phyloP scores from a whole-genome alignment of 768 basidiomycete species.

The Agaricus sinodeliciosus region DNA sequence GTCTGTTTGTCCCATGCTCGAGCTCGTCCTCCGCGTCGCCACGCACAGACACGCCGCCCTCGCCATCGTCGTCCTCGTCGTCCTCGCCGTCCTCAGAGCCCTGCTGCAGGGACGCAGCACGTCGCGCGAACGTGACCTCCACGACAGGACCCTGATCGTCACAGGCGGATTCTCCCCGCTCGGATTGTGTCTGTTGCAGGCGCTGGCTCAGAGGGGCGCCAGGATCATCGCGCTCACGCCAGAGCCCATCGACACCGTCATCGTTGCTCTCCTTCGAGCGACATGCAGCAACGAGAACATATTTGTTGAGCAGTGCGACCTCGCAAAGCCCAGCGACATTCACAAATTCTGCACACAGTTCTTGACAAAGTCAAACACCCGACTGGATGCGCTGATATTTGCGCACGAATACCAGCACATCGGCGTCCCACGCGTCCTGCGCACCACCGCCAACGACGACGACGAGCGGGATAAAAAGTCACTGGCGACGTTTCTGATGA shows the following conservation, averaged over 20 bases:
- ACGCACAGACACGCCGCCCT: constrained; percentile 56
- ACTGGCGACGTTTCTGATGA: constrained; percentile 70
- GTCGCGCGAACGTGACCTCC: constrained; percentile 66
- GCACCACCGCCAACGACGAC: constrained; percentile 17
- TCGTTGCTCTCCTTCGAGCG: constrained; percentile 60
- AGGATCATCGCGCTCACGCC: constrained; percentile 72
- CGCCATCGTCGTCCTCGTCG: constrained; percentile 34
- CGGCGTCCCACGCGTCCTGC: constrained; percentile 33
- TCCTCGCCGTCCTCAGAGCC: constrained; percentile 42
- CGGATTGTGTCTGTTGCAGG: constrained; percentile 61
- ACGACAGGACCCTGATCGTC: constrained; percentile 62
- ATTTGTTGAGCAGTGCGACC: constrained; percentile 74
- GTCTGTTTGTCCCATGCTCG: neutral
- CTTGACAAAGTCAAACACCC: constrained; percentile 43
- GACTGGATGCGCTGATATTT: constrained; percentile 76
- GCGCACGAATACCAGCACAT: constrained; percentile 71
- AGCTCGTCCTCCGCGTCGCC: constrained; percentile 19
- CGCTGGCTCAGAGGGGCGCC: constrained; percentile 67
- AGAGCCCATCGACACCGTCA: constrained; percentile 50
- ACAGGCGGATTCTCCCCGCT: constrained; percentile 75
- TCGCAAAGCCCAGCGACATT: constrained; percentile 59
- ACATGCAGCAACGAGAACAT: constrained; percentile 71
- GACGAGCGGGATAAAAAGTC: constrained; percentile 42
- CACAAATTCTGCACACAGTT: constrained; percentile 65
- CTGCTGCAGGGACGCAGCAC: constrained; percentile 69